Base-by-base conservation (phyloP, 2,329 filamentous ascomycete genomes). In the Fusarium irregulare region DNA sequence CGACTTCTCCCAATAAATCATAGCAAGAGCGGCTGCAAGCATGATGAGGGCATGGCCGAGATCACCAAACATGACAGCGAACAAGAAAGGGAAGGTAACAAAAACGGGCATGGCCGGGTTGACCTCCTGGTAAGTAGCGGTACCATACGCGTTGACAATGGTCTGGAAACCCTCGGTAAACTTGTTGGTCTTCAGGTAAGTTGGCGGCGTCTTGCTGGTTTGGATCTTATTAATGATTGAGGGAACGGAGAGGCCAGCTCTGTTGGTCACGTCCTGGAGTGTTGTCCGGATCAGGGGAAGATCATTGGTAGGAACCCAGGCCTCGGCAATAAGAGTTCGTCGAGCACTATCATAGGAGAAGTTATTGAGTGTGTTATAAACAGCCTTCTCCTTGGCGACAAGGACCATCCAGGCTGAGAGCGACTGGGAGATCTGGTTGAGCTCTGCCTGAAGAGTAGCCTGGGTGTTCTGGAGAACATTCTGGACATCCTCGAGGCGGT, bases 61-160 rank as follows among this genome's bases (percentile, higher is more conserved):
- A 81, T 99, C 96, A 85, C 96, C 97, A 78, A 99, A 99, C 96
- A 99, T 99, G 88, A 99, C 96, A 51, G 96, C 96, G 79, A 99
- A 99, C 68, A 99, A 86, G 86, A 99, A 99, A n/a, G 97, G 96
- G 82, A 99, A 99, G 8, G 96, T 99, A 70, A 99, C 91, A 73
- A 98, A 94, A 54, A 97, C 96, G 40, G 95, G 95, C 23, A 99
- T 87, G 67, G 94, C 95, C 60, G 96, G 96, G 82, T 99, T 99
- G 80, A 98, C 92, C 83, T 99, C 96, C 73, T 92, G 92, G 82
- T 99, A 99, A 72, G 97, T 98, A 65, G 96, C 93, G 44, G 96
- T 98, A 77, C 96, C 97, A 78, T 99, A 99, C 28, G 97, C 96
- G 76, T 99, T 95, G 80, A 99, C 97, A 79, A 99, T 99, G 62